Conservation (phyloP, 1,284 basidiomycete species). For the Fomitiporia mediterranea region DNA sequence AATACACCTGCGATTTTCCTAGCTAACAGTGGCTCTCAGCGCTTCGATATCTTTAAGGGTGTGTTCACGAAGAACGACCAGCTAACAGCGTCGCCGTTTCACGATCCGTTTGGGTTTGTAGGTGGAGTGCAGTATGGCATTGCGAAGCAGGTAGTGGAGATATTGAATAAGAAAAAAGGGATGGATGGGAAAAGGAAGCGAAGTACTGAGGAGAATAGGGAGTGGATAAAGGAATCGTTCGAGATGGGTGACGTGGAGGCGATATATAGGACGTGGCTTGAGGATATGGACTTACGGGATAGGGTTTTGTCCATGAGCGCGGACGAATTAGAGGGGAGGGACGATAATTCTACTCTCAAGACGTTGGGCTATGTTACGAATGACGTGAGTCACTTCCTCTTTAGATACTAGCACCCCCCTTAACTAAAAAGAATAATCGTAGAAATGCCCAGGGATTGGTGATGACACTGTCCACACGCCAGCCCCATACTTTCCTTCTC, state of each 20-base stretch:
- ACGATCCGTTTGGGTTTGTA: conserved; percentile 56
- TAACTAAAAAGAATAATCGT: neutral
- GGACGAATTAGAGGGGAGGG: neutral
- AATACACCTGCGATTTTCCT: conserved; percentile 50
- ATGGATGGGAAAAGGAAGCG: conserved; percentile 30
- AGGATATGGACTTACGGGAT: conserved; percentile 40
- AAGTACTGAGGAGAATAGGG: conserved; percentile 16
- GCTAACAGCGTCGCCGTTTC: conserved; percentile 64
- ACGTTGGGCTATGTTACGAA: conserved; percentile 66
- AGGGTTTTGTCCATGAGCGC: neutral
- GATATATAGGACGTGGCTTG: conserved; percentile 50
- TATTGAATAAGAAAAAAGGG: conserved; percentile 43
- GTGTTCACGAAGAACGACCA: conserved; percentile 77
- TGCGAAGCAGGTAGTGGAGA: conserved; percentile 49
- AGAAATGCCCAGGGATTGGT: conserved; percentile 49
- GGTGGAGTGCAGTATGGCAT: conserved; percentile 43
- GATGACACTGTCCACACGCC: conserved; percentile 63
- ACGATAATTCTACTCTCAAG: neutral
- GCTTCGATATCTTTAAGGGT: conserved; percentile 69
- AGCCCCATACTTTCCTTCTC: conserved; percentile 48
- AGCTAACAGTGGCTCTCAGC: conserved; percentile 67
- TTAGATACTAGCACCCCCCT: neutral
- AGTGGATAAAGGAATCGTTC: conserved; percentile 39
- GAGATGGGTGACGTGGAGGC: conserved; percentile 46
- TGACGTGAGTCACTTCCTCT: conserved; percentile 43